Evolutionary conservation across 768 basidiomycete species (phyloP), one percentile per base, ranked within the genome.

Genomic region (Serendipita sp.): DNA sequence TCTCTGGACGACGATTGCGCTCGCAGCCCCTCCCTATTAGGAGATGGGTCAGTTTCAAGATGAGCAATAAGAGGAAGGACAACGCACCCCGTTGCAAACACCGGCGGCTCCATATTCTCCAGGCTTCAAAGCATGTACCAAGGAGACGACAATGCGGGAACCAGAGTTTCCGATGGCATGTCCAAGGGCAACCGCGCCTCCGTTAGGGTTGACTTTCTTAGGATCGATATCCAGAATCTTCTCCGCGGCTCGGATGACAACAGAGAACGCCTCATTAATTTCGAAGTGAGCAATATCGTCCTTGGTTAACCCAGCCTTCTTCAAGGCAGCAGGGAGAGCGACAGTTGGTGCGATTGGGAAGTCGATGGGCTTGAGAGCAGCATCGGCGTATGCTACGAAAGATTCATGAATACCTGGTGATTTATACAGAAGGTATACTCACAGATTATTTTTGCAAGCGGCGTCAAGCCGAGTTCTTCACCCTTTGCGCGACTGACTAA

Each of bases 121-220:
- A 2, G 85, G 74, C 79, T 95, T 86, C 68, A 97, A 83, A n/a
- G 87, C 84, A 73, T 97, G 93, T 3, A 91, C 79, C 18, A 98
- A 82, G 3, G 95, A 89, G 32, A 98, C 94, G 58, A 97, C 80
- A 76, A 98, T 97, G 62, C 95, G 86, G 54, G 89, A 83, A 18
- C 95, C 95, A 45, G 92, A 96, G 75, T 91, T 97, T 66, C 95
- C 95, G 72, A 98, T 92, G 48, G 95, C 92, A 74, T 97, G 88
- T 37, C 94, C 94, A 58, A 97, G 86, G 64, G 95, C 89, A 68
- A 98, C 95, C 60, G 92, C 95, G 75, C 95, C 95, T 74, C 90
- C 91, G 70, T 92, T 82, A 62, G 88, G 78, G 72, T 99, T 98
- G 73, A 97, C 83, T 78, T 93, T 97, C 63, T 84, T 81, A 35